Evolutionary conservation across 805 yeast genomes (phyloP), one percentile per base, ranked within the genome.

Genomic region (Myxozyma sirexii): DNA sequence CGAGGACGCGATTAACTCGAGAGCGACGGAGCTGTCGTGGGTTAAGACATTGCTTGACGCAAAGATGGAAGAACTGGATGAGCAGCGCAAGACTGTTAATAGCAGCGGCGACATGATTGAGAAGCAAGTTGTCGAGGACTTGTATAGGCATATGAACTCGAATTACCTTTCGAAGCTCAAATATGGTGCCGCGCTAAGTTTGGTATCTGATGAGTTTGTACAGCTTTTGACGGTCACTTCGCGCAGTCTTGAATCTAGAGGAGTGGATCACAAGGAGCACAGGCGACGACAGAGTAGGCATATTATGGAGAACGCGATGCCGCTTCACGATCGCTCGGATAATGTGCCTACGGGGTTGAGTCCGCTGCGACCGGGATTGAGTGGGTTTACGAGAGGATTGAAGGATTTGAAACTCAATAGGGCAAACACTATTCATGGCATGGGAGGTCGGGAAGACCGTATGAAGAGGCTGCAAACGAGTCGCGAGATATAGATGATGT

Each of bases 11-110:
- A 39, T 45, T n/a, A 49, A 47, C 38, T 46, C 54, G 21, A 56
- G 62, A 12, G 57, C 62, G 19, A 43, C 60, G 13, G 65, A 61
- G 46, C 44, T 61, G n/a, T 42, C 62, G n/a, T 61, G 62, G 62
- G 24, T 61, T n/a, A 52, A 49, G 45, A 47, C 50, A 5, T 21
- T 62, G 12, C 47, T 60, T n/a, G 61, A 60, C 24, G 27, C 54
- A 4, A 55, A 55, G 24, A 31, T 49, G 5, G 57, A 51, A 35
- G 63, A 62, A 39, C 61, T 62, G 2, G 66, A 62, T 27, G 57
- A 53, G 41, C 65, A 61, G 29, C 45, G 39, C 19, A 47, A 43
- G 26, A 23, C 54, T 17, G 44, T 48, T 17, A 42, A 43, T 29
- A 23, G 24, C 31, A 21, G 39, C 23, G 41, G 35, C 27, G 64